phyloP scores from a whole-genome alignment of 225 moss, liverwort and hornwort genomes.

The Straminergon stramineum region DNA sequence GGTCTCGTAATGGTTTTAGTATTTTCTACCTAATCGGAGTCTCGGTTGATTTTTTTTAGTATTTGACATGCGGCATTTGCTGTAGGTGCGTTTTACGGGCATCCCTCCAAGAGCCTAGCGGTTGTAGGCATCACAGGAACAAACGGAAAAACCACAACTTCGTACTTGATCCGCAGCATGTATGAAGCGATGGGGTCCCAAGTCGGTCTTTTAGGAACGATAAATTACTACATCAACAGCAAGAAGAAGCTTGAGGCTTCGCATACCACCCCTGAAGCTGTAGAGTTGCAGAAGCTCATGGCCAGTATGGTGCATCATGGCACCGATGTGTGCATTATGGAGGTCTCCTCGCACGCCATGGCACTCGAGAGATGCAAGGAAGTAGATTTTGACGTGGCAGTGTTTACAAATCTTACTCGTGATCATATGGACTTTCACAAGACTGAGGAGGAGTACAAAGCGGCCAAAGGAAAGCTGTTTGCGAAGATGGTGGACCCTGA shows the following conservation, averaged over 20 bases:
- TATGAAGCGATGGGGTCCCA: constrained; percentile 82
- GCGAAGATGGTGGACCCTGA: constrained; percentile 95
- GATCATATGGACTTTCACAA: constrained; percentile 95
- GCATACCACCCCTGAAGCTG: constrained; percentile 83
- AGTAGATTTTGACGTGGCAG: constrained; percentile 85
- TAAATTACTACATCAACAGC: constrained; percentile 70
- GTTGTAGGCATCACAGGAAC: constrained; percentile 94
- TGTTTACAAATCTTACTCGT: constrained; percentile 87
- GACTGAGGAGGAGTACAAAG: constrained; percentile 67
- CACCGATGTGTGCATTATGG: constrained; percentile 84
- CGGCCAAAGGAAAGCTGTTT: constrained; percentile 83
- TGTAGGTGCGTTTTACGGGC: constrained; percentile 74
- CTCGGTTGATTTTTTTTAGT: not conserved
- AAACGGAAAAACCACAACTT: constrained; percentile 92
- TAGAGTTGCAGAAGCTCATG: constrained; percentile 82
- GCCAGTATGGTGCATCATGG: constrained; percentile 81
- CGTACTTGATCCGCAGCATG: constrained; percentile 72
- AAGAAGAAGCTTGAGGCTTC: constrained; percentile 66
- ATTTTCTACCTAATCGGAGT: not conserved
- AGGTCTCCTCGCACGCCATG: constrained; percentile 93
- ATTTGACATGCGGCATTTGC: not conserved
- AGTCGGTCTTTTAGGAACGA: constrained; percentile 84
- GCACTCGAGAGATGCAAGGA: constrained; percentile 76
- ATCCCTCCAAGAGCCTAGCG: constrained; percentile 68
- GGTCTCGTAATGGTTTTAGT: not conserved